Evolutionary conservation across 306 rosid species (phyloP).

Genomic region (Castanea sativa): DNA sequence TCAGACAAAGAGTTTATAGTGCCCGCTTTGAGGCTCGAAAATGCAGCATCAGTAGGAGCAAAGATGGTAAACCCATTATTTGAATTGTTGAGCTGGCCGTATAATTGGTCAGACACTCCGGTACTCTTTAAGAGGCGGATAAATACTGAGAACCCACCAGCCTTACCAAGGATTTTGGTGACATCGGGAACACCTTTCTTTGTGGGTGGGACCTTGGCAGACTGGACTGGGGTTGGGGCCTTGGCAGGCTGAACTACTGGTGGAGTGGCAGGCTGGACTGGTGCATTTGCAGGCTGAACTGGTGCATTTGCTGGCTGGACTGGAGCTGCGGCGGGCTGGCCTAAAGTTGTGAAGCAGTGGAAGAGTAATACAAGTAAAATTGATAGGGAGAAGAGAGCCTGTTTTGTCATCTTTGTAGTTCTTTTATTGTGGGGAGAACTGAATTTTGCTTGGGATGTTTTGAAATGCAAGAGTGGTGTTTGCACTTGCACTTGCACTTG

Average conservation of each 20-base stretch:
- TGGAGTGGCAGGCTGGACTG: slow-evolving; percentile 12
- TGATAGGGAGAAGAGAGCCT: slow-evolving; percentile 1
- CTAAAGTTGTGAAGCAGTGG: background rate
- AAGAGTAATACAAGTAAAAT: background rate
- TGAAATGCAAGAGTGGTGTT: background rate
- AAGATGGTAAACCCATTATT: slow-evolving; percentile 53
- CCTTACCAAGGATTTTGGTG: slow-evolving; percentile 52
- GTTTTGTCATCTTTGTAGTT: slow-evolving; percentile 17
- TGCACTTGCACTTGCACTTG: no score
- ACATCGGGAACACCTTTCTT: slow-evolving; percentile 41
- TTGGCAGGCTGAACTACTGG: slow-evolving; percentile 23
- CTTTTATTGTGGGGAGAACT: no score
- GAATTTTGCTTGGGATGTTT: background rate
- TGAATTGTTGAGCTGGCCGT: slow-evolving; percentile 49
- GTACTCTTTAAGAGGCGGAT: slow-evolving; percentile 57
- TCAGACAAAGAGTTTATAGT: slow-evolving; percentile 54
- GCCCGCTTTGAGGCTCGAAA: slow-evolving; percentile 64
- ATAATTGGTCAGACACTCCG: slow-evolving; percentile 45
- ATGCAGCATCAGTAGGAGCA: slow-evolving; percentile 56
- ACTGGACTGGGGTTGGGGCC: background rate
- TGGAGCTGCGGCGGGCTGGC: background rate
- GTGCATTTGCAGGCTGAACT: slow-evolving; percentile 32
- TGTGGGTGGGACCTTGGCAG: slow-evolving; percentile 32
- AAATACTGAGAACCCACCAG: slow-evolving; percentile 49
- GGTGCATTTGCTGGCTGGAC: no score